A percentile compares a stretch with the other conserved stretches of the same genome.
phyloP scores from a whole-genome alignment of 352 stramenopile genomes.

The Globisporangium paroecandrum region DNA sequence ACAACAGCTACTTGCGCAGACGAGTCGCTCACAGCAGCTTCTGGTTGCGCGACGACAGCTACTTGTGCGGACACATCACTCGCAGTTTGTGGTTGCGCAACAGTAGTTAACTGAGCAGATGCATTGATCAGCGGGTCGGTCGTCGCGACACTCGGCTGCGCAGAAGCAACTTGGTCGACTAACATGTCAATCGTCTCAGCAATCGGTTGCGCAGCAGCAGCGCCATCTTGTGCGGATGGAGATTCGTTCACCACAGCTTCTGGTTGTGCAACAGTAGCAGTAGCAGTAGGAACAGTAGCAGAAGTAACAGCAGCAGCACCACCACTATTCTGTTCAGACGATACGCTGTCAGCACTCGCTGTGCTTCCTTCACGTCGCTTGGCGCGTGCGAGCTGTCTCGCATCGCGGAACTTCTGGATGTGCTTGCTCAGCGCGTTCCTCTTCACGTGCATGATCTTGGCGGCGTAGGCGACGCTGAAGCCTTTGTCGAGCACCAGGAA shows the following conservation, averaged over 20 bases:
- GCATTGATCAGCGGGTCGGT: background rate
- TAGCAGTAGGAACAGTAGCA: too few relatives aligned
- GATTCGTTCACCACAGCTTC: background rate
- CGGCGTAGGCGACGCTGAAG: constrained; percentile 11
- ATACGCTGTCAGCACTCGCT: background rate
- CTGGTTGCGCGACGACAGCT: background rate
- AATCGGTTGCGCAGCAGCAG: background rate
- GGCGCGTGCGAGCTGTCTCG: background rate
- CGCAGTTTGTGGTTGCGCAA: background rate
- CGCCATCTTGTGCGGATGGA: background rate
- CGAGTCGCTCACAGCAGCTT: background rate
- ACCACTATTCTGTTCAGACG: background rate
- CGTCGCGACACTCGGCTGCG: background rate
- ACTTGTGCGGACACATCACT: background rate
- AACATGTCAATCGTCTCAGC: background rate
- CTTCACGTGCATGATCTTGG: constrained; percentile 13
- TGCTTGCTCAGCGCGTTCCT: constrained; percentile 11
- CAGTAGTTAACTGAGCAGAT: background rate
- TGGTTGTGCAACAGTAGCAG: background rate
- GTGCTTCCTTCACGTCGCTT: background rate
- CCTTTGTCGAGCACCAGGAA: constrained; percentile 10
- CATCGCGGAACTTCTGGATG: constrained; percentile 14
- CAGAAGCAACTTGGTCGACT: background rate
- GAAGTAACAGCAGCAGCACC: background rate
- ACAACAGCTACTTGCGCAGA: background rate